Evolutionary conservation across 2,329 filamentous ascomycete species (phyloP).

Genomic region (Saccharata proteae): DNA sequence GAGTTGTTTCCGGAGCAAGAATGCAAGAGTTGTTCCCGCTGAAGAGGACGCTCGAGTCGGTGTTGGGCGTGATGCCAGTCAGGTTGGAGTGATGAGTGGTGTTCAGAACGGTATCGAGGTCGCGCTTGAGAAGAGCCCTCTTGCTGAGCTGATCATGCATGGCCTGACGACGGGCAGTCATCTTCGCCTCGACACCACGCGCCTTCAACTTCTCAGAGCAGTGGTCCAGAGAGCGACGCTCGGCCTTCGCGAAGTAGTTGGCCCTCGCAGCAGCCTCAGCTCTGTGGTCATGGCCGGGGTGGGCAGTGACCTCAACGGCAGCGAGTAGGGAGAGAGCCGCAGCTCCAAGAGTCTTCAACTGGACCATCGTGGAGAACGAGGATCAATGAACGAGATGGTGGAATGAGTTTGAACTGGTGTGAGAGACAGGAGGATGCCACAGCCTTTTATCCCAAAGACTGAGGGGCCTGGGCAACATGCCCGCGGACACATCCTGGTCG

Average conservation of each 20-base stretch:
- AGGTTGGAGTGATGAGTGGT: constrained; percentile 20
- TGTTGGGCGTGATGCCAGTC: constrained; percentile 17
- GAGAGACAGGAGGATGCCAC: too few species aligned
- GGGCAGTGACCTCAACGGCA: constrained; percentile 19
- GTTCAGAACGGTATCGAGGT: constrained; percentile 7
- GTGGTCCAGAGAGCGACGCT: constrained; percentile 17
- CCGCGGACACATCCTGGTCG: too few species aligned
- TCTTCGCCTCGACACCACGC: constrained; percentile 28
- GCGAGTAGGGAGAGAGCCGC: constrained; percentile 13
- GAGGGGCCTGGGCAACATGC: too few species aligned
- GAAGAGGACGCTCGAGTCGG: constrained; percentile 18
- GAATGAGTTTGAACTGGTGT: too few species aligned
- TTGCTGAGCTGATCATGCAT: constrained; percentile 27
- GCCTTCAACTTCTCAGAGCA: constrained; percentile 29
- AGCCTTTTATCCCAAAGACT: too few species aligned
- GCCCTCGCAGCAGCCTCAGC: constrained; percentile 24
- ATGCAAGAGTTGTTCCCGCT: constrained; percentile 22
- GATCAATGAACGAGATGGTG: background rate
- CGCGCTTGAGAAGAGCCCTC: constrained; percentile 17
- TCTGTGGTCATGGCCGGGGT: constrained; percentile 27
- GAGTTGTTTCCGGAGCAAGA: constrained; percentile 20
- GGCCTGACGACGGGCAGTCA: constrained; percentile 29
- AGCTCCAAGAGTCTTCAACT: constrained; percentile 12
- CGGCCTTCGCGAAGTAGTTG: constrained; percentile 16
- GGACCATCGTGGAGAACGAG: constrained; percentile 6